Evolutionary conservation across 179 eudicot species (phyloP).

Genomic region (Monotropa hypopitys): DNA sequence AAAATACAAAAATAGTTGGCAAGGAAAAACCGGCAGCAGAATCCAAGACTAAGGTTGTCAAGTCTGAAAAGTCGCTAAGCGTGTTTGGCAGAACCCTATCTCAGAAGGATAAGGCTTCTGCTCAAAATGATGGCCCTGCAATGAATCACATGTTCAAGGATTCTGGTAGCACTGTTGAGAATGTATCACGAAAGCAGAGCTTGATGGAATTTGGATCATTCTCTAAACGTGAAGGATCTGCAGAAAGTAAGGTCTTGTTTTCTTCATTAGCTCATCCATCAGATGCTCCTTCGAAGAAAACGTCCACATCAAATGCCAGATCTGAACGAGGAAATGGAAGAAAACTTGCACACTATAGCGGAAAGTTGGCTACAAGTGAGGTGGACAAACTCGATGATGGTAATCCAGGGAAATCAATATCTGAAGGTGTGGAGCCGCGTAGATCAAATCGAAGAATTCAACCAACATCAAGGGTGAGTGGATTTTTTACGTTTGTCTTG

Average conservation of each 20-base stretch:
- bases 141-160: conserved; percentile 18
- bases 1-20: conserved; percentile 33
- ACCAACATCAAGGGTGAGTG: conserved; percentile 59
- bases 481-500: not conserved
- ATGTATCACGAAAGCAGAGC: conserved; percentile 22
- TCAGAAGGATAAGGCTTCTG: conserved; percentile 26
- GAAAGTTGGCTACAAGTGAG: conserved; percentile 36
- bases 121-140: conserved; percentile 13
- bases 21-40: conserved; percentile 51
- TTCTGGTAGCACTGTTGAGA: conserved; percentile 36
- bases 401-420: conserved; percentile 17
- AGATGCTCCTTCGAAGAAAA: conserved; percentile 34
- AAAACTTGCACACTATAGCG: conserved; percentile 29
- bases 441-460: conserved; percentile 24
- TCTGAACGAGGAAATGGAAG: conserved; percentile 70
- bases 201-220: conserved; percentile 22
- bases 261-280: conserved; percentile 37
- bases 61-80: conserved; percentile 39
- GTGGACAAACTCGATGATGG: conserved; percentile 22
- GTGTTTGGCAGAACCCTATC: conserved; percentile 31
- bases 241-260: conserved; percentile 39
- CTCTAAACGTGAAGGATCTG: conserved; percentile 28
- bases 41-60: conserved; percentile 30
- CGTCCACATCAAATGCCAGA: conserved; percentile 25
- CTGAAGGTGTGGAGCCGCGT: conserved; percentile 59